phyloP scores from a whole-genome alignment of 1,284 basidiomycete species.

The Fomes fomentarius region DNA sequence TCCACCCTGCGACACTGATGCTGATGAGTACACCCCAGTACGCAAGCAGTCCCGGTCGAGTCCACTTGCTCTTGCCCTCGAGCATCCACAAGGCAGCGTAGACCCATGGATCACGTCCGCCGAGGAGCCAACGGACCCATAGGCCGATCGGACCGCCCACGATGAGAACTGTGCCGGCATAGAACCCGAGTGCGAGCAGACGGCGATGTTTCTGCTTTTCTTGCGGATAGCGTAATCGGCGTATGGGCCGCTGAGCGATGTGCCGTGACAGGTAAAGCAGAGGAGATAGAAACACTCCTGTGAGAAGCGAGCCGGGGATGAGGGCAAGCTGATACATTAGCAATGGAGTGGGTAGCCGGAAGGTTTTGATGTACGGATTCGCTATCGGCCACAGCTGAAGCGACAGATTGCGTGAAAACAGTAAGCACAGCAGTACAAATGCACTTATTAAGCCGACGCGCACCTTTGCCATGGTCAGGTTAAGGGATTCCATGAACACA shows the following conservation, averaged over 20 bases:
- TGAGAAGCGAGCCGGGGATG: slow-evolving; percentile 89
- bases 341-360: slow-evolving; percentile 90
- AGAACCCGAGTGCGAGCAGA: slow-evolving; percentile 87
- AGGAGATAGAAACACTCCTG: slow-evolving; percentile 94
- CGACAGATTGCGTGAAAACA: neutral
- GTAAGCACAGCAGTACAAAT: slow-evolving; percentile 1
- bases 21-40: slow-evolving; percentile 88
- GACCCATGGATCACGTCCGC: slow-evolving; percentile 85
- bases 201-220: slow-evolving; percentile 87
- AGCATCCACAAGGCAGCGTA: slow-evolving; percentile 82
- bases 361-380: slow-evolving; percentile 91
- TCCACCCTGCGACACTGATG: slow-evolving; percentile 93
- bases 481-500: slow-evolving; percentile 84
- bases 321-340: slow-evolving; percentile 93
- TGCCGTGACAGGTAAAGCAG: slow-evolving; percentile 91
- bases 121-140: slow-evolving; percentile 92
- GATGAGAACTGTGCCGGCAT: slow-evolving; percentile 77
- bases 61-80: slow-evolving; percentile 81
- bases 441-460: slow-evolving; percentile 29
- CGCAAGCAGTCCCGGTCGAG: slow-evolving; percentile 74
- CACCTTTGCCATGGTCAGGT: slow-evolving; percentile 81
- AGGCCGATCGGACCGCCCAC: slow-evolving; percentile 87
- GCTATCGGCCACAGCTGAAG: slow-evolving; percentile 76
- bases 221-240: slow-evolving; percentile 86
- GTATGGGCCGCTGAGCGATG: slow-evolving; percentile 89